A percentile compares a stretch with the other conserved stretches of the same genome.
These are phyloP conservation scores for Megacollybia platyphylla DNA, from an alignment of 1,284 basidiomycete genomes.

Conservation along the genomic window DNA sequence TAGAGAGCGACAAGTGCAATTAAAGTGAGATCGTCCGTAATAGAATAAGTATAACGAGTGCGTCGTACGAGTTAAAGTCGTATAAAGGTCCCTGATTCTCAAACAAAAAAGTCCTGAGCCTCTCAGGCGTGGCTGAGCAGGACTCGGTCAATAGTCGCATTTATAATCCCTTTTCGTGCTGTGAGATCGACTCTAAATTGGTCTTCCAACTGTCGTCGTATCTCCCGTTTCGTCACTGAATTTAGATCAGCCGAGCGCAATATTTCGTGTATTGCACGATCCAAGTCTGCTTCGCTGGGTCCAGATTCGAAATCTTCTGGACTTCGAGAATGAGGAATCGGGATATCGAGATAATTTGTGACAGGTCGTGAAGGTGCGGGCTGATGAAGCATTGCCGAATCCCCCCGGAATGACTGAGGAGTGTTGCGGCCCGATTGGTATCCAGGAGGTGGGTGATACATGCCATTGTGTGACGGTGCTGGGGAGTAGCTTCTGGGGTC, in stretches of 20 bases:
- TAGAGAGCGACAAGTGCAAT: no score
- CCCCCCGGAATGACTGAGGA: conserved; percentile 35
- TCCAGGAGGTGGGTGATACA: conserved; percentile 41
- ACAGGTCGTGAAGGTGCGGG: conserved; percentile 53
- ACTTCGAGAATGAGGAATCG: conserved; percentile 38
- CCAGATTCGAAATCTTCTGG: conserved; percentile 33
- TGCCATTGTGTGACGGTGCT: conserved; percentile 48
- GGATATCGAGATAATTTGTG: conserved; percentile 66
- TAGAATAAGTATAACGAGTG: no score
- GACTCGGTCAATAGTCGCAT: conserved; percentile 56
- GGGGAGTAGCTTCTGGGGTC: conserved; percentile 61
- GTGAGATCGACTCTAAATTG: conserved; percentile 65
- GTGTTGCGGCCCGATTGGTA: conserved; percentile 73
- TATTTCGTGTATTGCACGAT: conserved; percentile 59
- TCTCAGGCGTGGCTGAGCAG: conserved; percentile 22
- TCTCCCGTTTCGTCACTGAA: conserved; percentile 80
- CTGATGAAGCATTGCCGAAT: conserved; percentile 31
- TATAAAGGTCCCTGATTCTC: not conserved
- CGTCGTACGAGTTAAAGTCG: no score
- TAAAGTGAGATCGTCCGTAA: no score
- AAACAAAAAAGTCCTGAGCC: not conserved
- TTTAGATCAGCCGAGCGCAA: conserved; percentile 74
- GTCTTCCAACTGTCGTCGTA: conserved; percentile 72
- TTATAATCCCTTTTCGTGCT: conserved; percentile 54
- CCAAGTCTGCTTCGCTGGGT: conserved; percentile 60